A percentile compares a stretch with the other conserved stretches of the same genome.
Conservation (phyloP, 768 basidiomycete species). For the Boletus patriciae region DNA sequence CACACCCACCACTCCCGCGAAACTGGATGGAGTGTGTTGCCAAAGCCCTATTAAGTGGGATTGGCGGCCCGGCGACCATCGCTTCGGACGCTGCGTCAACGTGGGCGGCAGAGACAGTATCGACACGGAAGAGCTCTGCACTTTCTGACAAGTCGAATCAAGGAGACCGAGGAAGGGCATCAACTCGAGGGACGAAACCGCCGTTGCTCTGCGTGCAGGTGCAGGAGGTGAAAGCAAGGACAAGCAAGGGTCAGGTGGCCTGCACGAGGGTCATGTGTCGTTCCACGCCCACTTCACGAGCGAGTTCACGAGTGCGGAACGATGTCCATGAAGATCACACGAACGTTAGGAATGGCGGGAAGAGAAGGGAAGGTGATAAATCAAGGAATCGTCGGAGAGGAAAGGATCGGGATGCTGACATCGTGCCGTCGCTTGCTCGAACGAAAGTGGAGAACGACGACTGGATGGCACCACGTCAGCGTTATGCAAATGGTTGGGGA, state of each 20-base stretch:
- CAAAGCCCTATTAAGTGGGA: constrained; percentile 59
- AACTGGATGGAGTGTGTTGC: constrained; percentile 76
- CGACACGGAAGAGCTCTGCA: constrained; percentile 26
- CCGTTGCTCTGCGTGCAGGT: constrained; percentile 36
- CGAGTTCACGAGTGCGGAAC: constrained; percentile 44
- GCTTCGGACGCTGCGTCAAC: constrained; percentile 29
- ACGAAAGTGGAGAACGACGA: constrained; percentile 60
- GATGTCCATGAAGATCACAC: constrained; percentile 23
- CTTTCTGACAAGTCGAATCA: constrained; percentile 29
- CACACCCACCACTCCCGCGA: constrained; percentile 55
- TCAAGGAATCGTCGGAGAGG: constrained; percentile 24
- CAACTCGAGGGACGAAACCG: constrained; percentile 23
- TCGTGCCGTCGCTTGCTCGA: constrained; percentile 62
- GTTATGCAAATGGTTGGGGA: constrained; percentile 36
- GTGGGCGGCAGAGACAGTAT: constrained; percentile 18
- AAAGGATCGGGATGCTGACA: constrained; percentile 34
- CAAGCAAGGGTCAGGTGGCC: constrained; percentile 41
- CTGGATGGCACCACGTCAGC: constrained; percentile 41
- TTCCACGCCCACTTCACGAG: constrained; percentile 67
- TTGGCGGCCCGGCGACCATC: constrained; percentile 37
- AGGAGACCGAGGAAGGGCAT: constrained; percentile 19
- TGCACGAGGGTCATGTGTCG: constrained; percentile 62
- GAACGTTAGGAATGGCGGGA: constrained; percentile 19
- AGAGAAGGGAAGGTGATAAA: constrained; percentile 23
- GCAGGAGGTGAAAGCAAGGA: constrained; percentile 31